Percentiles rank a stretch among this genome's conserved stretches.
phyloP scores from a whole-genome alignment of 2,329 filamentous ascomycete species.

The Erysiphe neolycopersici region DNA sequence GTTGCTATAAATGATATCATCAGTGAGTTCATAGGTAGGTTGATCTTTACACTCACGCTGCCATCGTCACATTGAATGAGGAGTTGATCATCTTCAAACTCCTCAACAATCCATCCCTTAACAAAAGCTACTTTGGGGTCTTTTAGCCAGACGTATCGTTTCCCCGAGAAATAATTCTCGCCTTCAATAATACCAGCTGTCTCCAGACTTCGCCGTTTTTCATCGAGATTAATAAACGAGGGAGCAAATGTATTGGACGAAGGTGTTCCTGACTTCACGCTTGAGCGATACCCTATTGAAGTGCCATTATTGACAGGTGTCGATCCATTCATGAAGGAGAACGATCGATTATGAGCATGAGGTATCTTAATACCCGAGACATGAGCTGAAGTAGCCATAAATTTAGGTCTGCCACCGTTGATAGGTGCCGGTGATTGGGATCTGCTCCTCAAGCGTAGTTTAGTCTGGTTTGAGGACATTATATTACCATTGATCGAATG shows the following conservation, averaged over 20 bases:
- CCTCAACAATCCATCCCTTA: slow-evolving; percentile 74
- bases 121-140: slow-evolving; percentile 73
- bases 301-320: slow-evolving; percentile 9
- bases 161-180: slow-evolving; percentile 96
- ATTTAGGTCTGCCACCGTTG: slow-evolving; percentile 38
- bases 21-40: neutral
- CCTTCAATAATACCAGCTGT: slow-evolving; percentile 57
- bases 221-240: slow-evolving; percentile 79
- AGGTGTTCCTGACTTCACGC: slow-evolving; percentile 37
- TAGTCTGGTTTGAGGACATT: neutral
- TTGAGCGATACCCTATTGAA: slow-evolving; percentile 20
- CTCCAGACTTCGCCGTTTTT: slow-evolving; percentile 31
- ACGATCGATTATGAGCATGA: slow-evolving; percentile 37
- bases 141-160: slow-evolving; percentile 91
- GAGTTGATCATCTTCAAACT: slow-evolving; percentile 39
- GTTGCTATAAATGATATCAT: slow-evolving; percentile 33
- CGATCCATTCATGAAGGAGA: slow-evolving; percentile 21
- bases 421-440: slow-evolving; percentile 37
- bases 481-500: neutral
- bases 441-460: slow-evolving; percentile 43
- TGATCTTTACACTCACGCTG: slow-evolving; percentile 29
- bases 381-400: slow-evolving; percentile 30
- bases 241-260: slow-evolving; percentile 73
- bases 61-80: slow-evolving; percentile 87
- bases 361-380: slow-evolving; percentile 14